Percentiles rank a stretch among this genome's conserved stretches.
phyloP scores from a whole-genome alignment of 805 yeast genomes.

The Vanderwaltozyma polyspora region DNA sequence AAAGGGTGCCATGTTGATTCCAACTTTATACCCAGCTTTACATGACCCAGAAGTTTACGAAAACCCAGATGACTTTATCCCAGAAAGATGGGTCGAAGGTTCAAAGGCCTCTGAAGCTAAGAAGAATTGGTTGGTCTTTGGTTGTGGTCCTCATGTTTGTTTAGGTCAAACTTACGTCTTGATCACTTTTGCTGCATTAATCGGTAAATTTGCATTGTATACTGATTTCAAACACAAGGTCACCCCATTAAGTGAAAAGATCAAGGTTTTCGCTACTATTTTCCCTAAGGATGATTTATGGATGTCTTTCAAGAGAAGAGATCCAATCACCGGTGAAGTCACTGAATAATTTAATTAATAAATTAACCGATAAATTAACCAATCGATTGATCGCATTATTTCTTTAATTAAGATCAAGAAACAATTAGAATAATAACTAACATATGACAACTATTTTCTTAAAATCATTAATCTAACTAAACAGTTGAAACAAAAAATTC shows the following conservation, averaged over 20 bases:
- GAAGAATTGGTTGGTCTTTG: conserved; percentile 93
- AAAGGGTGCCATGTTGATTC: conserved; percentile 94
- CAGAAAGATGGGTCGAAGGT: conserved; percentile 89
- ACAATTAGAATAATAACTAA: too few species aligned
- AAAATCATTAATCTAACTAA: too few species aligned
- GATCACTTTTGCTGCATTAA: conserved; percentile 77
- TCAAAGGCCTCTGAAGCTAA: conserved; percentile 63
- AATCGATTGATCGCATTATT: too few species aligned
- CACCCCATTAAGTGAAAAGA: conserved; percentile 79
- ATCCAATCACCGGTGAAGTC: conserved; percentile 32
- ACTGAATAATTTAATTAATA: conserved; percentile 8
- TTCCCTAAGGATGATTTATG: conserved; percentile 95
- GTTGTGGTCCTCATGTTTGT: conserved; percentile 95
- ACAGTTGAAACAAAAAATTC: too few species aligned
- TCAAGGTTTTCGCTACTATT: conserved; percentile 93
- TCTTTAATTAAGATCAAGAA: too few species aligned
- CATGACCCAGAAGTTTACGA: conserved; percentile 97
- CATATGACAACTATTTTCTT: too few species aligned
- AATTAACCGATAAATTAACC: too few species aligned
- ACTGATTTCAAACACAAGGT: conserved; percentile 74
- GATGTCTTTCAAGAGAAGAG: conserved; percentile 59
- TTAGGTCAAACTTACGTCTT: conserved; percentile 89
- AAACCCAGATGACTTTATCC: conserved; percentile 86
- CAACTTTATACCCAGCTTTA: conserved; percentile 88
- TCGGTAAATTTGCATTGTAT: conserved; percentile 80